Base-by-base conservation (phyloP, 1,139 yeast species). In the Nematodospora anomalae region DNA sequence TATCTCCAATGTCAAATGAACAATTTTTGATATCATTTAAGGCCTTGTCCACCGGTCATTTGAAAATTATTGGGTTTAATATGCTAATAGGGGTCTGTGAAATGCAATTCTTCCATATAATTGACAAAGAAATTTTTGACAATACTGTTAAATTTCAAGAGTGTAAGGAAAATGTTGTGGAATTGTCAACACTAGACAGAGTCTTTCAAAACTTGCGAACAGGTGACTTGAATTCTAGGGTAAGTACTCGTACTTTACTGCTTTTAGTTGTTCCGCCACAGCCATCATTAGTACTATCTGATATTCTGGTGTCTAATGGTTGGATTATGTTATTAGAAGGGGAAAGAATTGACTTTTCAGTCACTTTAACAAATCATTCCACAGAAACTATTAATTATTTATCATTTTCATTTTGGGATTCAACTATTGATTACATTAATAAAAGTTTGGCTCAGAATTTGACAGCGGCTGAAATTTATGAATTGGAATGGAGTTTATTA, bases 281-380 rank as follows among this genome's bases (percentile, higher is more conserved):
- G 49, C 95, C 95, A 0, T 61, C 71, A 6, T 60, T 87, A 32
- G 70, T 78, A 2, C 55, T 83, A 6, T 62, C 76, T 1, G 69
- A 74, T 28, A 60, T 77, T 5, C 74, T 80, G 53, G 66, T 84
- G 6, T 71, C 75, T 23, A 81, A 80, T 50, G 79, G 80, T 3
- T 81, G 87, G 80, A 52, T 83, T 3, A 82, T 86, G 88, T 57
- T 87, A n/a, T 58, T 87, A 15, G 95, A 87, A 52, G 96, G 96
- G 4, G 95, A 88, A 47, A 63, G 65, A 34, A 69, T 68, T 36
- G 50, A 58, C 3, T 77, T 85, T 40, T 60, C 71, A 0, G 59
- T 86, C 3, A 57, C 64, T 1, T 60, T 87, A 32, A 71, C 75
- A 29, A 87, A 87, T 52, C 69, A 72, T 20, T 79, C 89, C 0